phyloP scores from a whole-genome alignment of 2,329 filamentous ascomycete genomes.

The Exophiala lecanii-corni region DNA sequence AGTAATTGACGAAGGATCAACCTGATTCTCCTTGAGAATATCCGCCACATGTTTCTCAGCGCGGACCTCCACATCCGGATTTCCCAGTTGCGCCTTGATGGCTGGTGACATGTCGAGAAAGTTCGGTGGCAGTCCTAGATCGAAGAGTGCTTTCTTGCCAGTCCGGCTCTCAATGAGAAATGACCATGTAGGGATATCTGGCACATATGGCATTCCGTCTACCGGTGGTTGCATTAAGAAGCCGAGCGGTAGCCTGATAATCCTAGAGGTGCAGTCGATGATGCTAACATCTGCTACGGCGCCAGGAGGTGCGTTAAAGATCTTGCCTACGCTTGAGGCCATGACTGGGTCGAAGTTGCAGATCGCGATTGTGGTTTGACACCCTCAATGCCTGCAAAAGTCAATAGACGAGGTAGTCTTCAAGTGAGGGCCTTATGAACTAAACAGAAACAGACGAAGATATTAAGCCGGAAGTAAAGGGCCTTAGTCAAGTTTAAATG shows the following conservation, averaged over 20 bases:
- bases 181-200: constrained; percentile 8
- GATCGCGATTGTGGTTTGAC: constrained; percentile 1
- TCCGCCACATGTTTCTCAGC: constrained; percentile 18
- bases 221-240: constrained; percentile 8
- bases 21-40: constrained; percentile 15
- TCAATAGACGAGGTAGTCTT: too few relatives aligned
- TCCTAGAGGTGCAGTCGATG: constrained; percentile 4
- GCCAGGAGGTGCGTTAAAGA: constrained; percentile 2
- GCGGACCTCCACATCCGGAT: constrained; percentile 7
- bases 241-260: constrained; percentile 1
- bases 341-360: not conserved
- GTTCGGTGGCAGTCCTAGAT: constrained; percentile 31
- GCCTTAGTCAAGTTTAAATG: too few relatives aligned
- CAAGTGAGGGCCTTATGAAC: too few relatives aligned
- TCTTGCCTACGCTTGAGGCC: not conserved
- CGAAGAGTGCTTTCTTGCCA: constrained; percentile 24
- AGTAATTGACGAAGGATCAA: not conserved
- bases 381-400: too few relatives aligned
- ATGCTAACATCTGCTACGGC: constrained; percentile 4
- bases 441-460: too few relatives aligned
- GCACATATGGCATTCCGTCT: constrained; percentile 6
- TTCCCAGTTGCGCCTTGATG: constrained; percentile 3
- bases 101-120: constrained; percentile 19
- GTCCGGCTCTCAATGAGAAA: constrained; percentile 8
- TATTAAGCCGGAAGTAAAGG: constrained; percentile 1